Percentiles rank a stretch among this genome's conserved stretches.
Evolutionary conservation across 176 grass and related monocot genomes (phyloP).

Genomic region (Bolboschoenus planiculmis): DNA sequence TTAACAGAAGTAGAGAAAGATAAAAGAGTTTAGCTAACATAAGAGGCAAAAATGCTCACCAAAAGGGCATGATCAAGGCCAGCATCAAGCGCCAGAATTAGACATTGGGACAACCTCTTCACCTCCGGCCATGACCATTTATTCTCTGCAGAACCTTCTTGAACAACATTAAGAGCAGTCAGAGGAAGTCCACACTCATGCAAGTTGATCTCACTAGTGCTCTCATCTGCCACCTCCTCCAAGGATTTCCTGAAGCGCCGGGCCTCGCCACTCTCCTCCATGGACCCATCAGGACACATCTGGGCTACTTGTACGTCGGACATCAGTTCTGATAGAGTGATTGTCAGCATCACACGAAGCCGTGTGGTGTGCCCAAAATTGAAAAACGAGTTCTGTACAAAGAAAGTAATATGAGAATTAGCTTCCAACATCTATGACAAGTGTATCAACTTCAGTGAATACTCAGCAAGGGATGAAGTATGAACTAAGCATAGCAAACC

Average conservation of each 20-base stretch:
- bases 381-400: constrained; percentile 73
- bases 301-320: constrained; percentile 97
- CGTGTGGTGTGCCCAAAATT: constrained; percentile 89
- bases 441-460: neutral
- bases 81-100: constrained; percentile 93
- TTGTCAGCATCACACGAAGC: constrained; percentile 95
- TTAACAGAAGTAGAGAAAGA: neutral
- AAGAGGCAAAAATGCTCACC: constrained; percentile 36
- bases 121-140: constrained; percentile 95
- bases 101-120: constrained; percentile 75
- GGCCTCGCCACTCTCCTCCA: constrained; percentile 96
- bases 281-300: constrained; percentile 88
- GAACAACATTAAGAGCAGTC: constrained; percentile 48
- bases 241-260: constrained; percentile 79
- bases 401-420: constrained; percentile 34
- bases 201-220: constrained; percentile 47
- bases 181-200: constrained; percentile 70
- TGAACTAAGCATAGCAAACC: neutral
- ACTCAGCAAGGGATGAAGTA: neutral
- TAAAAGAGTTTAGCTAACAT: neutral
- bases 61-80: constrained; percentile 86
- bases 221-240: constrained; percentile 80
- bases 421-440: neutral
- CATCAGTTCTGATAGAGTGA: constrained; percentile 93
- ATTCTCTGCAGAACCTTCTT: constrained; percentile 67